Conservation (phyloP, 306 rosid genomes). For the Glycyrrhiza uralensis region DNA sequence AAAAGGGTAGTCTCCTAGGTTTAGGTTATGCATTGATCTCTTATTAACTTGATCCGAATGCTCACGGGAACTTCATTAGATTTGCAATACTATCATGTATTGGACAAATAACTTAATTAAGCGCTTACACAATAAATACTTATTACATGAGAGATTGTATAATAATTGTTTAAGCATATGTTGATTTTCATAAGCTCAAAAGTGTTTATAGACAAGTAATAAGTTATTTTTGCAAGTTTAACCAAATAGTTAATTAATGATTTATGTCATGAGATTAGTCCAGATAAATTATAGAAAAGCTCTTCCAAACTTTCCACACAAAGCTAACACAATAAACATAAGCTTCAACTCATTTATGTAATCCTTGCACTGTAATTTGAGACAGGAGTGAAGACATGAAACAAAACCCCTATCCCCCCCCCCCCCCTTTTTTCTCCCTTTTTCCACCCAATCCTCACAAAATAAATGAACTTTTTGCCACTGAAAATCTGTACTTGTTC, state of each 20-base stretch:
- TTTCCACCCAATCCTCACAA: background rate
- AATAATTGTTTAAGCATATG: too few relatives aligned
- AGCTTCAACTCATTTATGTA: constrained; percentile 17
- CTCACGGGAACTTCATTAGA: background rate
- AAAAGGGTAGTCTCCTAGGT: too few relatives aligned
- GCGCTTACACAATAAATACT: too few relatives aligned
- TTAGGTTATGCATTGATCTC: background rate
- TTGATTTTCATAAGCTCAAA: too few relatives aligned
- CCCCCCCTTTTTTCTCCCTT: background rate
- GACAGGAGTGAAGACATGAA: background rate
- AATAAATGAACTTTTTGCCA: background rate
- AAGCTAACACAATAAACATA: background rate
- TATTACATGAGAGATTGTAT: too few relatives aligned
- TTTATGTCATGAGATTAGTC: too few relatives aligned
- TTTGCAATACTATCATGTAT: background rate
- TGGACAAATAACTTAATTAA: too few relatives aligned
- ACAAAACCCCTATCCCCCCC: background rate
- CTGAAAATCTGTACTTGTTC: constrained; percentile 12
- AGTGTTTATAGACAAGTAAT: too few relatives aligned
- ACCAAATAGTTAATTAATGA: too few relatives aligned
- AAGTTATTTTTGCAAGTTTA: too few relatives aligned
- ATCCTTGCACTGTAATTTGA: constrained; percentile 15
- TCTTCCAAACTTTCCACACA: background rate
- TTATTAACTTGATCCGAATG: background rate
- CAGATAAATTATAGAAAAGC: too few relatives aligned